These are phyloP conservation scores for Umbilicaria muhlenbergii DNA, from an alignment of 495 filamentous ascomycete species.

Conservation along the genomic window DNA sequence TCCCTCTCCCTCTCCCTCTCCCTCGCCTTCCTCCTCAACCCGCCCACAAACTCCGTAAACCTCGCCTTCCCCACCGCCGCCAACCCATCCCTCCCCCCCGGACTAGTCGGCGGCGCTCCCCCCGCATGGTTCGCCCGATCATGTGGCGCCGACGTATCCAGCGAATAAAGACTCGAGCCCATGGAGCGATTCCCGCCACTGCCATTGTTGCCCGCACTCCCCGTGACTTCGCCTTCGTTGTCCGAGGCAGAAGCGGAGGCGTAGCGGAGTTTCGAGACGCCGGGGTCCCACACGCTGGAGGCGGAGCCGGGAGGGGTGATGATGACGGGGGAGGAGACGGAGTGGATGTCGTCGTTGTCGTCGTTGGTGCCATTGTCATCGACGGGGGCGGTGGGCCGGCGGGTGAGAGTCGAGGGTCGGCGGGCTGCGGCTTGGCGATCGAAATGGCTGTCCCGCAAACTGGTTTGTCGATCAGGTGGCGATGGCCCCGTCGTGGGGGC, in stretches of 20 bases:
- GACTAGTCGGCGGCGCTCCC: background rate
- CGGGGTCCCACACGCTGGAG: conserved; percentile 35
- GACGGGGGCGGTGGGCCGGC: conserved; percentile 26
- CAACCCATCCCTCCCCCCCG: conserved; percentile 10
- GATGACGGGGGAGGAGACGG: background rate
- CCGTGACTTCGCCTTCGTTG: conserved; percentile 25
- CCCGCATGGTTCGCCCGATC: background rate
- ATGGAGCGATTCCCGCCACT: background rate
- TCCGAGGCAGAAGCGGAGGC: conserved; percentile 13
- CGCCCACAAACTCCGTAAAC: conserved; percentile 25
- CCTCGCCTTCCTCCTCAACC: conserved; percentile 20
- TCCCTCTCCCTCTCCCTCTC: conserved; percentile 20
- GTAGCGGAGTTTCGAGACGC: conserved; percentile 2
- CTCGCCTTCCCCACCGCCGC: conserved; percentile 23
- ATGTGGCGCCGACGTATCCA: background rate
- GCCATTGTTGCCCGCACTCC: conserved; percentile 21
- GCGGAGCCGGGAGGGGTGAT: conserved; percentile 37
- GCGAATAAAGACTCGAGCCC: background rate
- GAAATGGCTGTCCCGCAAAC: conserved; percentile 23
- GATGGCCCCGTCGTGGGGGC: conserved; percentile 11
- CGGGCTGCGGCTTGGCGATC: conserved; percentile 21
- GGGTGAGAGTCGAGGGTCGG: conserved; percentile 27
- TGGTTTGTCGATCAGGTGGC: conserved; percentile 23
- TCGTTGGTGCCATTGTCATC: conserved; percentile 26
- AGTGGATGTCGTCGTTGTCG: conserved; percentile 22